phyloP scores from a whole-genome alignment of 768 basidiomycete genomes.

The Sarcomyxa edulis region DNA sequence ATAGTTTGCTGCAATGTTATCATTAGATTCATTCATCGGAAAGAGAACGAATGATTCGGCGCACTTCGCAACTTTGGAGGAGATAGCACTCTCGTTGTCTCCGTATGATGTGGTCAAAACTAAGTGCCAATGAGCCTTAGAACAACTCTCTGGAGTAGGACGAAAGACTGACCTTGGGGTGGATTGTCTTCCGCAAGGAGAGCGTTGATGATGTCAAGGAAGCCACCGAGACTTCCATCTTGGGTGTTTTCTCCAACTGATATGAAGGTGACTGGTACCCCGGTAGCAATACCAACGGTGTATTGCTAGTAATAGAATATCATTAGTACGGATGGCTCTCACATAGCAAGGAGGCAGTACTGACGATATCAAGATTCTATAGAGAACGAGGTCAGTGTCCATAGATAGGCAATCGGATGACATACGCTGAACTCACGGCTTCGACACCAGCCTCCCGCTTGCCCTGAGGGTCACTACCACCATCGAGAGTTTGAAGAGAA shows the following conservation, averaged over 20 bases:
- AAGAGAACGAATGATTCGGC: neutral
- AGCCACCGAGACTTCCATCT: constrained; percentile 25
- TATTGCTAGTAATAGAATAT: too few relatives aligned
- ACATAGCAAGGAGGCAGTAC: too few relatives aligned
- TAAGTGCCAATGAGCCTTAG: too few relatives aligned
- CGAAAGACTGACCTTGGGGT: constrained; percentile 29
- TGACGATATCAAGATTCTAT: constrained; percentile 23
- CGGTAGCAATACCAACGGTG: constrained; percentile 28
- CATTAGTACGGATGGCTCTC: too few relatives aligned
- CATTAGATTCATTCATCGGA: neutral
- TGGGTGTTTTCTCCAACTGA: constrained; percentile 22
- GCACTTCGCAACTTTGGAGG: neutral
- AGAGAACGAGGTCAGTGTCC: neutral
- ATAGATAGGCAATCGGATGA: neutral
- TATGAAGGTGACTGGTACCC: constrained; percentile 27
- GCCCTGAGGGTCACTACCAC: constrained; percentile 25
- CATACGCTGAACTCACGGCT: constrained; percentile 24
- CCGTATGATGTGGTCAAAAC: constrained; percentile 50
- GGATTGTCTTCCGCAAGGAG: constrained; percentile 17
- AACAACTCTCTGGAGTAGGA: too few relatives aligned
- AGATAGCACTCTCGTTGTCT: constrained; percentile 31
- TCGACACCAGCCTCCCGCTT: constrained; percentile 24
- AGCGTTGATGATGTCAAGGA: constrained; percentile 27
- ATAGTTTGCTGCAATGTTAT: constrained; percentile 13
- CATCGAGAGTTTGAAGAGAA: constrained; percentile 29